phyloP scores from a whole-genome alignment of 106 monocot species.

The Dioscorea zingiberensis region DNA sequence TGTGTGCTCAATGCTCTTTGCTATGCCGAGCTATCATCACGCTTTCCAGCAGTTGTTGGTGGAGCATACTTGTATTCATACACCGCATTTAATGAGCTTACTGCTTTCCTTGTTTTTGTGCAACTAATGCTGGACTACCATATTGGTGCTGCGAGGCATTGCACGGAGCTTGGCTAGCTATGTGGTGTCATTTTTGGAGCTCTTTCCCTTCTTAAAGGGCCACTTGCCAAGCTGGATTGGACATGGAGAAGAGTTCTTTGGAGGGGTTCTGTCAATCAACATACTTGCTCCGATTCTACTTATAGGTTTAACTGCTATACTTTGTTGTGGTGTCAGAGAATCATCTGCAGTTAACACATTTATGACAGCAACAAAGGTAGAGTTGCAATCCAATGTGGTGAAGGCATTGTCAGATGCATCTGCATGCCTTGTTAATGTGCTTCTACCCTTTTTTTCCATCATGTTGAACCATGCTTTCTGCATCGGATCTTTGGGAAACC shows the following conservation, averaged over 20 bases:
- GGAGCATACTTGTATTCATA: slow-evolving; percentile 96
- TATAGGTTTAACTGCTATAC: slow-evolving; percentile 58
- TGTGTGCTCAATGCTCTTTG: slow-evolving; percentile 89
- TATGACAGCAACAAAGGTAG: slow-evolving; percentile 87
- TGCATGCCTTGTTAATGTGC: neutral
- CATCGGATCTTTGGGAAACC: too few species aligned
- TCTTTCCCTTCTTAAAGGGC: slow-evolving; percentile 76
- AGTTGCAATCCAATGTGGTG: neutral
- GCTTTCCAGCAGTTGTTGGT: slow-evolving; percentile 91
- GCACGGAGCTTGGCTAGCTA: slow-evolving; percentile 92
- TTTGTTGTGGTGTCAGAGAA: slow-evolving; percentile 87
- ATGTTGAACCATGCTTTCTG: neutral
- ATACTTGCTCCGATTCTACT: slow-evolving; percentile 83
- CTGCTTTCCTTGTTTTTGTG: slow-evolving; percentile 88
- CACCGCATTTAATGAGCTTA: slow-evolving; percentile 88
- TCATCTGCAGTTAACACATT: slow-evolving; percentile 77
- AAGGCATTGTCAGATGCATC: neutral
- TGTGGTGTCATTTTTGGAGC: slow-evolving; percentile 64
- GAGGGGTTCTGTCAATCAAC: slow-evolving; percentile 80
- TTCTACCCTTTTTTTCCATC: slow-evolving; percentile 40
- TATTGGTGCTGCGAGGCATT: slow-evolving; percentile 97
- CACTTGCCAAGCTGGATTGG: slow-evolving; percentile 85
- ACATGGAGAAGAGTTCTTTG: slow-evolving; percentile 73
- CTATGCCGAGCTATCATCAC: slow-evolving; percentile 92
- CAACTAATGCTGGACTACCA: slow-evolving; percentile 98